Percentiles rank a stretch among this genome's conserved stretches.
These are phyloP conservation scores for Talaromyces sp. DNA, from an alignment of 2,329 filamentous ascomycete genomes.

Conservation along the genomic window DNA sequence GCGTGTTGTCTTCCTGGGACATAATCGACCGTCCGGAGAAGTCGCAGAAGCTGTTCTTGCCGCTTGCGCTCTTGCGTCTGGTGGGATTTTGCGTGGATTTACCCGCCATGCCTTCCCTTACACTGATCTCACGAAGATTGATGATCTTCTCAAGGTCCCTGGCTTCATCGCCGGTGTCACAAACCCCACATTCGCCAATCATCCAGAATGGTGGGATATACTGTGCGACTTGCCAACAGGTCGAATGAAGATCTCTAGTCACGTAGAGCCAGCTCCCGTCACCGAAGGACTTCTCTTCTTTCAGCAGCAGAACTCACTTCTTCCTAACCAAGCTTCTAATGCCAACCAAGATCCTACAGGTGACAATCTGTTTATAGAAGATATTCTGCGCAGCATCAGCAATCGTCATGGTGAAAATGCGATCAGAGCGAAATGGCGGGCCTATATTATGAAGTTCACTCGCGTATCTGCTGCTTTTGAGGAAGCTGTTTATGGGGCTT, in stretches of 20 bases:
- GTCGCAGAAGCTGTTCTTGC: conserved; percentile 97
- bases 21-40: conserved; percentile 92
- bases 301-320: conserved; percentile 65
- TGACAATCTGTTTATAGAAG: conserved; percentile 85
- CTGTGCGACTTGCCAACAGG: conserved; percentile 91
- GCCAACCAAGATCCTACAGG: conserved; percentile 71
- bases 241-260: conserved; percentile 89
- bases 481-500: conserved; percentile 91
- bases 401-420: conserved; percentile 87
- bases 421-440: conserved; percentile 87
- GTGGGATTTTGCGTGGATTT: conserved; percentile 89
- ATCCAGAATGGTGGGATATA: conserved; percentile 98
- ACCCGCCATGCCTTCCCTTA: conserved; percentile 97
- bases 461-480: conserved; percentile 92
- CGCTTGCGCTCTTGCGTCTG: conserved; percentile 91
- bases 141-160: conserved; percentile 91
- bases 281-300: conserved; percentile 89
- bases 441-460: conserved; percentile 93
- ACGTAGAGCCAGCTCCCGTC: conserved; percentile 75
- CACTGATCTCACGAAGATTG: conserved; percentile 95
- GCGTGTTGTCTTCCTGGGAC: conserved; percentile 90
- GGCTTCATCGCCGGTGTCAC: conserved; percentile 98
- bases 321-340: conserved; percentile 29
- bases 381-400: conserved; percentile 79
- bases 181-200: conserved; percentile 92